phyloP scores from a whole-genome alignment of 2,329 filamentous ascomycete species.

The Epichloe bromicola region DNA sequence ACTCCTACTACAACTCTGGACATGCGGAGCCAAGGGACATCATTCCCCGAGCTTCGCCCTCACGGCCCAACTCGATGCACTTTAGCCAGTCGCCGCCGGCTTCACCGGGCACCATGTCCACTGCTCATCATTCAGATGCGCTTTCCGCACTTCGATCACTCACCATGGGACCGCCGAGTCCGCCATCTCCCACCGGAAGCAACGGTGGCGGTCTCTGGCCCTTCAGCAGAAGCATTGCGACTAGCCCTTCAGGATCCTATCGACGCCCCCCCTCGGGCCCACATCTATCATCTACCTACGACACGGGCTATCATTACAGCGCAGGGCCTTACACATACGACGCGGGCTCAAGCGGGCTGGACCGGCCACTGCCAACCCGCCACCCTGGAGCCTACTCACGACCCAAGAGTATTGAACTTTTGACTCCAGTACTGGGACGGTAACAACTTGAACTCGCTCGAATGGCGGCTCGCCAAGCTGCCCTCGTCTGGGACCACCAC shows the following conservation, averaged over 20 bases:
- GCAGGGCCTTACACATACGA: constrained; percentile 27
- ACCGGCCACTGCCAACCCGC: constrained; percentile 44
- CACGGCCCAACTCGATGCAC: constrained; percentile 42
- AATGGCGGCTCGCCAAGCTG: too few relatives aligned
- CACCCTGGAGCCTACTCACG: constrained; percentile 41
- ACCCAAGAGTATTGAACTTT: constrained; percentile 50
- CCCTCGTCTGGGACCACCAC: not conserved
- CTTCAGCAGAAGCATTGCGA: constrained; percentile 36
- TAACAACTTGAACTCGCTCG: constrained; percentile 14
- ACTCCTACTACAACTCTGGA: constrained; percentile 32
- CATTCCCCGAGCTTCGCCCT: constrained; percentile 50
- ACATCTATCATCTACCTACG: constrained; percentile 39
- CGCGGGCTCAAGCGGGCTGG: constrained; percentile 23
- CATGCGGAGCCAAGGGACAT: constrained; percentile 46
- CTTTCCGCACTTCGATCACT: constrained; percentile 44
- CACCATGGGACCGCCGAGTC: constrained; percentile 40
- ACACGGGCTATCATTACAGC: constrained; percentile 26
- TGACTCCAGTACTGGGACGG: constrained; percentile 44
- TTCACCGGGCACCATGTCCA: constrained; percentile 25
- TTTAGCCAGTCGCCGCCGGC: constrained; percentile 38
- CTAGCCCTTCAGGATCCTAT: constrained; percentile 41
- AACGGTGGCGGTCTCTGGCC: constrained; percentile 37
- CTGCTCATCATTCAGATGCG: constrained; percentile 24
- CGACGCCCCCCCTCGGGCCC: constrained; percentile 25
- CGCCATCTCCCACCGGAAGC: constrained; percentile 37